Percentiles rank a stretch among this genome's conserved stretches.
phyloP scores from a whole-genome alignment of 805 yeast genomes.

The Schwanniomyces vanrijiae region DNA sequence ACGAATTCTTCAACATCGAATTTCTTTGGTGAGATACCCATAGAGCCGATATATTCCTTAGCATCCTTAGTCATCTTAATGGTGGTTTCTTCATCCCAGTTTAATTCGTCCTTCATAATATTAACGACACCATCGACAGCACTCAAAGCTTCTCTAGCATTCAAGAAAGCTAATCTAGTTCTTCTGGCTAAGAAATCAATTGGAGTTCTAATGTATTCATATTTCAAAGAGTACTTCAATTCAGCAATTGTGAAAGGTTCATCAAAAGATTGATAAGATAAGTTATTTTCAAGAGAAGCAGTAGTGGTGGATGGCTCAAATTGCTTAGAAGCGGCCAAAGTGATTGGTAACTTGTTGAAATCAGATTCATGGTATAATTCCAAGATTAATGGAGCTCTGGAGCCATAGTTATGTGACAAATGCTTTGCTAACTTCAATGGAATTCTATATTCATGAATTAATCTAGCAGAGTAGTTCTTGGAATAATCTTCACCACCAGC shows the following conservation, averaged over 20 bases:
- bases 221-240: slow-evolving; percentile 72
- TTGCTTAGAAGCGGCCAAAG: slow-evolving; percentile 46
- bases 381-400: slow-evolving; percentile 78
- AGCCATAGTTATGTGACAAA: slow-evolving; percentile 84
- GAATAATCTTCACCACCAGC: slow-evolving; percentile 84
- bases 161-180: slow-evolving; percentile 88
- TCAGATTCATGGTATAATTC: slow-evolving; percentile 52
- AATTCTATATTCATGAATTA: slow-evolving; percentile 74
- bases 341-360: slow-evolving; percentile 61
- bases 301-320: slow-evolving; percentile 29
- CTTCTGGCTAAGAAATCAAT: slow-evolving; percentile 90
- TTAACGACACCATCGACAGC: slow-evolving; percentile 85
- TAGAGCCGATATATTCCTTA: slow-evolving; percentile 57
- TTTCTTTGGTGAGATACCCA: slow-evolving; percentile 46
- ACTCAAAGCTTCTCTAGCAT: slow-evolving; percentile 76
- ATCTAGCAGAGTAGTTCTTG: slow-evolving; percentile 68
- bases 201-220: slow-evolving; percentile 88
- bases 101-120: slow-evolving; percentile 75
- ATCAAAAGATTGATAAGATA: slow-evolving; percentile 54
- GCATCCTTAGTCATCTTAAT: slow-evolving; percentile 53
- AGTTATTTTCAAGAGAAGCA: slow-evolving; percentile 29
- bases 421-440: slow-evolving; percentile 78
- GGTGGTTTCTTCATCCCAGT: slow-evolving; percentile 67
- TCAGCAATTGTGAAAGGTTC: slow-evolving; percentile 92
- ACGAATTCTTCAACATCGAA: slow-evolving; percentile 24